Percentiles rank a stretch among this genome's conserved stretches.
These are phyloP conservation scores for Candida anglica DNA, from an alignment of 805 yeast genomes.

Conservation along the genomic window DNA sequence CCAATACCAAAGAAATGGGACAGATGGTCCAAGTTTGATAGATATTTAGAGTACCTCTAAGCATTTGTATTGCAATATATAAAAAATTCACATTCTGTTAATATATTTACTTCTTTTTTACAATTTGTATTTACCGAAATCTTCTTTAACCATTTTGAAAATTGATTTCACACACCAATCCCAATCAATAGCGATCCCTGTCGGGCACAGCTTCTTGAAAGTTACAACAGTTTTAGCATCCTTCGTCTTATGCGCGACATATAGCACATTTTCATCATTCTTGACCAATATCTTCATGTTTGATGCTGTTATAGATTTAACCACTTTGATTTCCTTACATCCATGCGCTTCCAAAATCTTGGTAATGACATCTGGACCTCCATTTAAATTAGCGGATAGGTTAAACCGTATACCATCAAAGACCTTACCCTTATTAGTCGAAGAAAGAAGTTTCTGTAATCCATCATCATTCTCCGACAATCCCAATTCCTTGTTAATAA, in stretches of 20 bases:
- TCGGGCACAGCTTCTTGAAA: constrained; percentile 13
- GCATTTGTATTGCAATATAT: too few species aligned
- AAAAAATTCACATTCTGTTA: neutral
- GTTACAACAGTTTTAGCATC: constrained; percentile 27
- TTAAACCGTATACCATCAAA: constrained; percentile 50
- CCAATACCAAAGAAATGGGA: constrained; percentile 20
- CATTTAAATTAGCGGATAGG: constrained; percentile 55
- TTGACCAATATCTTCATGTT: constrained; percentile 12
- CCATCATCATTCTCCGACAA: constrained; percentile 14
- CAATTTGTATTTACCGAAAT: constrained; percentile 15
- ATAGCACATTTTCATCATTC: constrained; percentile 12
- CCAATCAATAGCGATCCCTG: constrained; percentile 48
- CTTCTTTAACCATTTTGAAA: constrained; percentile 40
- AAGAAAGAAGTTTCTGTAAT: constrained; percentile 10
- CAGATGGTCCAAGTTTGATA: constrained; percentile 44
- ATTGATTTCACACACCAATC: constrained; percentile 60
- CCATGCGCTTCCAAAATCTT: constrained; percentile 64
- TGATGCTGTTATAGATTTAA: constrained; percentile 11
- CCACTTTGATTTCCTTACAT: constrained; percentile 20
- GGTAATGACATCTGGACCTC: constrained; percentile 54
- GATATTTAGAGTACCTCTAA: constrained; percentile 26
- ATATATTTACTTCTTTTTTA: constrained; percentile 2
- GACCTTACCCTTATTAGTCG: constrained; percentile 26
- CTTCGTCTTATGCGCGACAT: constrained; percentile 31
- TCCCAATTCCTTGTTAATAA: constrained; percentile 29